Evolutionary conservation across 2,329 filamentous ascomycete species (phyloP).

Genomic region (Pyrenochaeta sp.): DNA sequence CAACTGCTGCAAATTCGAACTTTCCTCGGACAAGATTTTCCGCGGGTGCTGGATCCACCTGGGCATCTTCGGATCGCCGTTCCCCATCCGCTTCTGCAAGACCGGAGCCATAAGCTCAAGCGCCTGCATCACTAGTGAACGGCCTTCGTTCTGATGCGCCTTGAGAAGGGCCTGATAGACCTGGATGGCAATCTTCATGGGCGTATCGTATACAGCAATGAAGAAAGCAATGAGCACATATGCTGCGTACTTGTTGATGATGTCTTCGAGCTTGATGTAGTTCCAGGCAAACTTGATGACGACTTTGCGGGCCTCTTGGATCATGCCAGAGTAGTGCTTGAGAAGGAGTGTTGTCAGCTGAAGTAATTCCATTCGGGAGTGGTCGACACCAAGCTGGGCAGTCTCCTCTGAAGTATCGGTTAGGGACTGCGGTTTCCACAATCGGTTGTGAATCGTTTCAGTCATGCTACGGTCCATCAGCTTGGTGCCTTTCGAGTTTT

Average conservation of each 20-base stretch:
- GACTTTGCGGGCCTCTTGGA: constrained; percentile 93
- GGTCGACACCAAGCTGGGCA: constrained; percentile 86
- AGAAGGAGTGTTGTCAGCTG: constrained; percentile 94
- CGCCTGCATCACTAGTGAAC: constrained; percentile 90
- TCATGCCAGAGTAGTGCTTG: constrained; percentile 88
- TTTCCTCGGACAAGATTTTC: constrained; percentile 91
- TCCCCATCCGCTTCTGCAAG: constrained; percentile 81
- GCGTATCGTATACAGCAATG: constrained; percentile 95
- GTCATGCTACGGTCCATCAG: constrained; percentile 88
- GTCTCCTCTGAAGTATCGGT: constrained; percentile 84
- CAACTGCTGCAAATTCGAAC: constrained; percentile 92
- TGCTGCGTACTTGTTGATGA: constrained; percentile 98
- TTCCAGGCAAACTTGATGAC: constrained; percentile 99
- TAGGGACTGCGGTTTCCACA: constrained; percentile 87
- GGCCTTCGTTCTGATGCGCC: constrained; percentile 94
- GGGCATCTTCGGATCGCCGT: constrained; percentile 75
- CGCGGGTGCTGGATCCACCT: constrained; percentile 91
- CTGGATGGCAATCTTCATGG: constrained; percentile 92
- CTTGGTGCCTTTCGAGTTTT: constrained; percentile 66
- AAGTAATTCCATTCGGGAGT: constrained; percentile 93
- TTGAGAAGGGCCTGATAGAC: constrained; percentile 91
- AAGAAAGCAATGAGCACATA: constrained; percentile 98
- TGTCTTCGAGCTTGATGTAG: constrained; percentile 93
- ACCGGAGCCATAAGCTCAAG: constrained; percentile 95
- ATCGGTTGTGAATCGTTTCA: constrained; percentile 87